These are phyloP conservation scores for Gossypium thurberi DNA, from an alignment of 345 rosid species.

Conservation along the genomic window DNA sequence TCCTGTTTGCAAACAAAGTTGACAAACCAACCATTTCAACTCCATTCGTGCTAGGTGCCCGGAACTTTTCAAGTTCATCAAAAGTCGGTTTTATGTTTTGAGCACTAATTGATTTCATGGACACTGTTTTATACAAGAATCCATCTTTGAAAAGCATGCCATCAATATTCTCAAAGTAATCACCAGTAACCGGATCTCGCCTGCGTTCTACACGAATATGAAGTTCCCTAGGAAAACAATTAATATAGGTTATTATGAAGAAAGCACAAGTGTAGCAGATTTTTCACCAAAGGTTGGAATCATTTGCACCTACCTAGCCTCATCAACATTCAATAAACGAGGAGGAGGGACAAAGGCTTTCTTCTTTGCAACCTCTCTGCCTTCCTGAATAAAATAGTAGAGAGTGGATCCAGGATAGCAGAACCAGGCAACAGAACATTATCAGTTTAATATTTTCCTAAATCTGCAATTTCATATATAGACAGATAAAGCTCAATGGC, in stretches of 20 bases:
- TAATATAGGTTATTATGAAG: background rate
- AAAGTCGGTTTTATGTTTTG: slow-evolving; percentile 80
- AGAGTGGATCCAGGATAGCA: background rate
- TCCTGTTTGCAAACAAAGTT: slow-evolving; percentile 80
- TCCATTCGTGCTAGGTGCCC: slow-evolving; percentile 72
- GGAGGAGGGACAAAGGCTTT: slow-evolving; percentile 96
- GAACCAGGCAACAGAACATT: background rate
- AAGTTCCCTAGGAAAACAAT: slow-evolving; percentile 50
- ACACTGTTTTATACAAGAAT: slow-evolving; percentile 73
- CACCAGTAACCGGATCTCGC: slow-evolving; percentile 87
- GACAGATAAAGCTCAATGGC: background rate
- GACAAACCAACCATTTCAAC: slow-evolving; percentile 69
- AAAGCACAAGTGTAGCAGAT: background rate
- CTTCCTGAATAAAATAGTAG: slow-evolving; percentile 47
- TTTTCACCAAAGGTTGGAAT: background rate
- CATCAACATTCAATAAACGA: slow-evolving; percentile 88
- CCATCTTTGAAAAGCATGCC: slow-evolving; percentile 90
- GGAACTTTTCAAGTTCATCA: slow-evolving; percentile 94
- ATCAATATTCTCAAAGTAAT: slow-evolving; percentile 77
- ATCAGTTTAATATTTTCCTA: background rate
- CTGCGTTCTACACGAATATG: slow-evolving; percentile 92
- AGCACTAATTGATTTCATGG: slow-evolving; percentile 75
- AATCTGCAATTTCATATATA: background rate
- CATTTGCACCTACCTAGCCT: slow-evolving; percentile 60
- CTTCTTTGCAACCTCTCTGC: slow-evolving; percentile 79